A percentile compares a stretch with the other conserved stretches of the same genome.
phyloP scores from a whole-genome alignment of 2,329 filamentous ascomycete species.

The Aspergillus hortae region DNA sequence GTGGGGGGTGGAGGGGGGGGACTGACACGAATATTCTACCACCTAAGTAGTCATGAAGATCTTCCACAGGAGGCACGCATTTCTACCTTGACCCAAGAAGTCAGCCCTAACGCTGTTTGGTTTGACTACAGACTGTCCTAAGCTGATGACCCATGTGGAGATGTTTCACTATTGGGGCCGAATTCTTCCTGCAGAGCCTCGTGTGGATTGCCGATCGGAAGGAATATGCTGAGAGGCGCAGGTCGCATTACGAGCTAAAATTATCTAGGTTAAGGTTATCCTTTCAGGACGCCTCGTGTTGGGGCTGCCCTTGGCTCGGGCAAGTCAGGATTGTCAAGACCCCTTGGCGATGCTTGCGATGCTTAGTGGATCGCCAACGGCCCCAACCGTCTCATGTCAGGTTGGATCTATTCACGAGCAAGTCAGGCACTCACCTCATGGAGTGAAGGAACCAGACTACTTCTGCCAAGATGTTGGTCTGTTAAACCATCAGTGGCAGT shows the following conservation, averaged over 20 bases:
- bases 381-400: background rate
- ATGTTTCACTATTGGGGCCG: background rate
- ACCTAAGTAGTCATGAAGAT: background rate
- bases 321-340: background rate
- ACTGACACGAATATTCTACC: background rate
- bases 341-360: conserved; percentile 1
- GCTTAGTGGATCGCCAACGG: background rate
- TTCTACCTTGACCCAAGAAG: background rate
- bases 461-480: background rate
- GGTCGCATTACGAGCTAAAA: background rate
- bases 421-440: background rate
- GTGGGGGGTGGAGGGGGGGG: background rate
- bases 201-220: background rate
- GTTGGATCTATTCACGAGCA: background rate
- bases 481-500: background rate
- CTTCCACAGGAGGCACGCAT: background rate
- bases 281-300: background rate
- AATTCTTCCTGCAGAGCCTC: background rate
- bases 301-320: background rate
- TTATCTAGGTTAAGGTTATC: background rate
- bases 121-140: background rate
- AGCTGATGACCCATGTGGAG: background rate
- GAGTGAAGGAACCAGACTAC: background rate
- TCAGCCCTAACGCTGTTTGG: background rate
- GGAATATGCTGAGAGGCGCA: too few relatives aligned